Base-by-base conservation (phyloP, 1,139 yeast genomes). In the Blastobotrys indianensis region DNA sequence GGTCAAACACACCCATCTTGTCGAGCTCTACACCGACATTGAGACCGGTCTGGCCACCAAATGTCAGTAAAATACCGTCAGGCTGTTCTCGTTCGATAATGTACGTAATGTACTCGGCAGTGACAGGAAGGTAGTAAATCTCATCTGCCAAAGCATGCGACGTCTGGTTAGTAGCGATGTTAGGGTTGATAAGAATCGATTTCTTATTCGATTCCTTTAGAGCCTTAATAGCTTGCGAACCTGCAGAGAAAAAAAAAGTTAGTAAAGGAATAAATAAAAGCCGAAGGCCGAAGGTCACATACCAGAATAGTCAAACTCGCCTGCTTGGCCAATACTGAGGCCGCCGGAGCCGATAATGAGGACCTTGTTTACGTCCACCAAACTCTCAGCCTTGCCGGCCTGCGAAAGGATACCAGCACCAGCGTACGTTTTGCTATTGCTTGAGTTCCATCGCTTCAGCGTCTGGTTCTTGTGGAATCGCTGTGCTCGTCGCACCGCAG, bases 261-360 rank as follows among this genome's bases (percentile, higher is more conserved):
- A 38, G 46, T 15, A 20, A 12, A 29, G 2, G 11, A 11, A 37
- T 16, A 20, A 20, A 4, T 20, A 20, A 20, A 20, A 29, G 5
- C n/a, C n/a, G n/a, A n/a, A n/a, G n/a, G n/a, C n/a, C n/a, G n/a
- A n/a, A n/a, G n/a, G n/a, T n/a, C 9, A 51, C 60, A 8, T 46
- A 50, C 97, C 97, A 35, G 96, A 86, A 70, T 92, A 92, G 67
- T 92, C 99, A 59, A 92, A 92, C 69, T 92, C 99, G 60, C 99
- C 99, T 40, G 99, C 99, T 70, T 92, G 99, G 48, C 99, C 99
- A 64, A 92, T 92, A 45, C 96, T 85, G 51, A 92, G 75, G 40
- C 98, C 99, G 62, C 99, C 99, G 3, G 97, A 90, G 17, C 98
- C 98, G 62, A 92, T 85, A 49, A 92, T 88, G 53, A 92, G 77